These are phyloP conservation scores for Diaporthe batatas DNA, from an alignment of 2,329 filamentous ascomycete species.

Conservation along the genomic window DNA sequence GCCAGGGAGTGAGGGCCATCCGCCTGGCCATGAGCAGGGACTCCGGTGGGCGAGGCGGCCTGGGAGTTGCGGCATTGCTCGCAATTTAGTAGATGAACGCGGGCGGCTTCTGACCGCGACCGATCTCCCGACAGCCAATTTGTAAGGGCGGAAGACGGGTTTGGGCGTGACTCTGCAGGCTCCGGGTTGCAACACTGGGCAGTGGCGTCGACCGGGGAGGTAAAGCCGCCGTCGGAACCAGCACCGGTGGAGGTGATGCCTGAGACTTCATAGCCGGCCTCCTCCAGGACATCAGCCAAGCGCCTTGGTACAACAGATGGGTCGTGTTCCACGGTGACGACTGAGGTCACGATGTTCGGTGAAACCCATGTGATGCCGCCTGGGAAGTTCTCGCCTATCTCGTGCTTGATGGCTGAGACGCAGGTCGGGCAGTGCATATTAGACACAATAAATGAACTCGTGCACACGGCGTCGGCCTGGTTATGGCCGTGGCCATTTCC, in stretches of 20 bases:
- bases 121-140: constrained; percentile 47
- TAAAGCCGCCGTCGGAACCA: constrained; percentile 44
- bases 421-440: constrained; percentile 87
- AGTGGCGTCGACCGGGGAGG: constrained; percentile 42
- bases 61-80: constrained; percentile 54
- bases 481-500: constrained; percentile 8
- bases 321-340: constrained; percentile 72
- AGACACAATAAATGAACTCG: constrained; percentile 74
- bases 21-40: constrained; percentile 2
- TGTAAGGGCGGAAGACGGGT: constrained; percentile 44
- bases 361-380: constrained; percentile 70
- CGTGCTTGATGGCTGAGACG: constrained; percentile 73
- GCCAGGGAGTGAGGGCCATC: background rate
- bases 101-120: constrained; percentile 42
- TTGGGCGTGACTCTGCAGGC: constrained; percentile 33
- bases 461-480: constrained; percentile 48
- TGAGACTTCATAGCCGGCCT: constrained; percentile 71
- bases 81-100: constrained; percentile 59
- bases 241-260: constrained; percentile 56
- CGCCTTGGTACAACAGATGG: constrained; percentile 58
- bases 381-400: constrained; percentile 62
- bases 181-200: constrained; percentile 39
- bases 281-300: constrained; percentile 63
- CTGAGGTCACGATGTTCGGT: constrained; percentile 79
- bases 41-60: constrained; percentile 32